phyloP scores from a whole-genome alignment of 345 rosid species.

The Citrus glauca region DNA sequence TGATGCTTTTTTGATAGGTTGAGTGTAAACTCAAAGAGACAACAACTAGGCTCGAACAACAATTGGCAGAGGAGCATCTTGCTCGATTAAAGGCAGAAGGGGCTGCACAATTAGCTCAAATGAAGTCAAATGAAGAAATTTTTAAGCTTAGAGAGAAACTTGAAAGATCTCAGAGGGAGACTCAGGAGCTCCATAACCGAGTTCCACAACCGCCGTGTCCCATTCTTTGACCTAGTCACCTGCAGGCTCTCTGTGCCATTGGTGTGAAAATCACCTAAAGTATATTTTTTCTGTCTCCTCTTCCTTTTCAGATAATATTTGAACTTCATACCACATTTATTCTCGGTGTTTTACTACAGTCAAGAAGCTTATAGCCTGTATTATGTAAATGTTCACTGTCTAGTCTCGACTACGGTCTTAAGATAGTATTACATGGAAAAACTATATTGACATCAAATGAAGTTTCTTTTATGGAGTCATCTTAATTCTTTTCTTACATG shows the following conservation, averaged over 20 bases:
- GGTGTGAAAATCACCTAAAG: no score
- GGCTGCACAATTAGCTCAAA: constrained; percentile 50
- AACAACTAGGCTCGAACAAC: constrained; percentile 53
- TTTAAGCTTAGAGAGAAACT: constrained; percentile 41
- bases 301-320: neutral
- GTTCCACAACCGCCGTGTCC: no score
- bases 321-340: neutral
- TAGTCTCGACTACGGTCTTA: neutral
- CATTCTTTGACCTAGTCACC: no score
- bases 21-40: constrained; percentile 25
- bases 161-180: constrained; percentile 60
- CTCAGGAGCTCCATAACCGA: constrained; percentile 7
- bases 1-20: constrained; percentile 34
- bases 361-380: neutral
- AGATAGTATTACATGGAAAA: neutral
- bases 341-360: neutral
- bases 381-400: neutral
- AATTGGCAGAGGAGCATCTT: constrained; percentile 74
- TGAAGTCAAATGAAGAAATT: constrained; percentile 66
- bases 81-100: constrained; percentile 68
- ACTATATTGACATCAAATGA: neutral
- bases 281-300: no score
- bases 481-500: neutral
- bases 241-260: no score
- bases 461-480: neutral